Base-by-base conservation (phyloP, 73 alveolate species). In the Uronychia binucleata region DNA sequence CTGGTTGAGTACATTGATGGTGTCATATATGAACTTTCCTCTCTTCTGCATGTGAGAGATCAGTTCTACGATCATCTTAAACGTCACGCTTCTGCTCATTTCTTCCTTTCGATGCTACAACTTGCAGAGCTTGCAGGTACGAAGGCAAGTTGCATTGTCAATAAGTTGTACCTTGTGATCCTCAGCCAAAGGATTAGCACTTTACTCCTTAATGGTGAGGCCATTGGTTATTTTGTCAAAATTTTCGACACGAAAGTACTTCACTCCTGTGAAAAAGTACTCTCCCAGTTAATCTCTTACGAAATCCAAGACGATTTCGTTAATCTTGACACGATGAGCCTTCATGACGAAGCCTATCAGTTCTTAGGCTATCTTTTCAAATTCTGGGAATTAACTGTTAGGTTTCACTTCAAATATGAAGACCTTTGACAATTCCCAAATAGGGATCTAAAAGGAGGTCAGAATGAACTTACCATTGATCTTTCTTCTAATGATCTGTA, bases 1-100 rank as follows among this genome's bases (percentile, higher is more conserved):
- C 80, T 28, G 82, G 89, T 1, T 77, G 74, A 30, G 75, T 57
- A 77, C 67, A 46, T 46, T 46, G 5, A 46, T 46, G 67, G 67
- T 46, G 11, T 88, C 84, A 67, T 60, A 88, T 26, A 79, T 77
- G 58, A 83, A 83, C n/a, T 83, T 86, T 33, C 94, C 94, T 58
- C 94, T 31, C 30, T 83, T 88, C 29, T 80, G 35, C 59, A 74
- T 57, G n/a, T 83, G 90, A 29, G 80, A 33, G 34, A 67, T 58
- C 46, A 88, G 59, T 26, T 77, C 46, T 0, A 28, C 11, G 0
- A 88, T 77, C 81, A 88, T 81, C 5, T 77, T 76, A 77, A 76
- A 75, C 11, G 94, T 88, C 26, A 88, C 91, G 0, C 81, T 81
- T 77, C 89, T 35, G 25, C 34, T n/a, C 58, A 88, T 33, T 77